Conservation (phyloP, 805 yeast species). For the Yarrowia bubula region DNA sequence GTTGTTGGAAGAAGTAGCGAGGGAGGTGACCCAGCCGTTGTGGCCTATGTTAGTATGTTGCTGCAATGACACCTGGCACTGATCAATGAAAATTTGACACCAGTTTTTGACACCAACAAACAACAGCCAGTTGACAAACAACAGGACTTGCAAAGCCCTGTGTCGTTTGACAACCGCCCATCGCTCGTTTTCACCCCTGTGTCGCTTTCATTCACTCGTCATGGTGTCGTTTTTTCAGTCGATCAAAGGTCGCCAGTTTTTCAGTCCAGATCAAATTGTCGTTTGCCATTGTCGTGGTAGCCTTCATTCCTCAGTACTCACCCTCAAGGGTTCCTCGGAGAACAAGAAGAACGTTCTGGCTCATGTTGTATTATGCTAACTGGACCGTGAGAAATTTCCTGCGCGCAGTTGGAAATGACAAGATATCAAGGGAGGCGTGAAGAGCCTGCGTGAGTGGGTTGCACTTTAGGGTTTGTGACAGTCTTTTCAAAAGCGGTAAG, state of each 20-base stretch:
- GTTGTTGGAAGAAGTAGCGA: constrained; percentile 96
- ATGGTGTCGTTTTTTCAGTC: too few relatives aligned
- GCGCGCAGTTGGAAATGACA: constrained; percentile 21
- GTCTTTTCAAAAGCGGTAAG: constrained; percentile 1
- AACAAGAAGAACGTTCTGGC: constrained; percentile 81
- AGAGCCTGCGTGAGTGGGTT: constrained; percentile 26
- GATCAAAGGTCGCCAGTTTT: background rate
- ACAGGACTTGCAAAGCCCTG: too few relatives aligned
- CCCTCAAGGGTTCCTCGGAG: constrained; percentile 99
- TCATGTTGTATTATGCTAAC: constrained; percentile 32
- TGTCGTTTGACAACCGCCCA: too few relatives aligned
- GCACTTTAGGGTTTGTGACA: constrained; percentile 13
- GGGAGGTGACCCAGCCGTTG: constrained; percentile 97
- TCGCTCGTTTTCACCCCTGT: too few relatives aligned
- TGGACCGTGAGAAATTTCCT: constrained; percentile 26
- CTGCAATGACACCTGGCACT: too few relatives aligned
- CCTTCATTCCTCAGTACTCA: constrained; percentile 33
- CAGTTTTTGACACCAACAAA: too few relatives aligned
- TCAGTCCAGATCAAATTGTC: background rate
- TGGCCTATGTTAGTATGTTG: constrained; percentile 47
- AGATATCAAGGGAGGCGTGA: constrained; percentile 22
- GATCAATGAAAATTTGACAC: too few relatives aligned
- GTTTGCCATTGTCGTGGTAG: background rate
- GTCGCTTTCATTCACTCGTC: too few relatives aligned
- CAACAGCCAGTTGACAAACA: too few relatives aligned